A percentile compares a stretch with the other conserved stretches of the same genome.
Evolutionary conservation across 177 flowering plant species (phyloP).

Genomic region (Telopea speciosissima): DNA sequence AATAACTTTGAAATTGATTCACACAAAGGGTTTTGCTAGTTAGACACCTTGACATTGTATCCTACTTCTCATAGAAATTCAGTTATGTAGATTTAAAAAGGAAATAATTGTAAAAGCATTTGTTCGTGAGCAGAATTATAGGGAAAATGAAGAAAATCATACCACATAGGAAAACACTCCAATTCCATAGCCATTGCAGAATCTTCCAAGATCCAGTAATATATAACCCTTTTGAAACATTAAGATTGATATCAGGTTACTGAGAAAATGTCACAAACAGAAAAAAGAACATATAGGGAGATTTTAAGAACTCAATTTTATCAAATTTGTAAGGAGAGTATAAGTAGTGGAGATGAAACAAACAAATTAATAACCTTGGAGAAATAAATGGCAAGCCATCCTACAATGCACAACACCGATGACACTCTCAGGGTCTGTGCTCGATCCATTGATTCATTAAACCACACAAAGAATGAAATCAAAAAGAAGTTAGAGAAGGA

Average conservation of each 20-base stretch:
- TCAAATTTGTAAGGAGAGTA: too few species aligned
- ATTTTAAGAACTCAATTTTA: neutral
- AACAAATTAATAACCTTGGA: constrained; percentile 31
- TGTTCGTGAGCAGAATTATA: too few species aligned
- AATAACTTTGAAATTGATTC: too few species aligned
- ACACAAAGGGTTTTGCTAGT: too few species aligned
- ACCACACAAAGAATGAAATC: too few species aligned
- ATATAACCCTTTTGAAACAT: constrained; percentile 8
- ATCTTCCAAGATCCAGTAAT: constrained; percentile 38
- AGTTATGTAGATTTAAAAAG: too few species aligned
- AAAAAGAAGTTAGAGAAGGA: too few species aligned
- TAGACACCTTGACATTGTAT: too few species aligned
- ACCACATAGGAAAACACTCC: constrained; percentile 39
- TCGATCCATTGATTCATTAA: neutral
- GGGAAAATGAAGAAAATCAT: constrained; percentile 1
- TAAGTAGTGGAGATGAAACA: too few species aligned
- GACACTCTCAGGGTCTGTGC: constrained; percentile 31
- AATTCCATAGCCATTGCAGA: constrained; percentile 32
- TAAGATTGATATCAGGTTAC: neutral
- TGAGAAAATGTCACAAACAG: neutral
- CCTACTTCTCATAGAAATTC: too few species aligned
- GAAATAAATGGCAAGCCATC: constrained; percentile 25
- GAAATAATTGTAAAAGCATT: too few species aligned
- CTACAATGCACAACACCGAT: constrained; percentile 12
- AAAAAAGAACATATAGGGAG: too few species aligned